Base-by-base conservation (phyloP, 2,329 filamentous ascomycete species). In the Trichophyton benhamiae region DNA sequence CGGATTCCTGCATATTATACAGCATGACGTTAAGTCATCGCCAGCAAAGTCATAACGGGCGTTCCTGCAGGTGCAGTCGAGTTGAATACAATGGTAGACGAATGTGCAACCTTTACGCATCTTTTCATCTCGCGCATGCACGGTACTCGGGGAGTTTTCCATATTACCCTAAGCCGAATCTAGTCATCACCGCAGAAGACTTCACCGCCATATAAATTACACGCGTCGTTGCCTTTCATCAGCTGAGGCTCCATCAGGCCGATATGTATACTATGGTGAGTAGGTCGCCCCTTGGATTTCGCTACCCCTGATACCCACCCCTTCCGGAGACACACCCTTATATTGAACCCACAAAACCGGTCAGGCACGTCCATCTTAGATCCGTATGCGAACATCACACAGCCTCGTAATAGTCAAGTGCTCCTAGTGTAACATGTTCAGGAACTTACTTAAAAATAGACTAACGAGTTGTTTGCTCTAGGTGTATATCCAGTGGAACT, bases 401-500 rank as follows among this genome's bases (percentile, higher is more conserved):
- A 55, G 27, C 49, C 49, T 55, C 13, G 49, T 33, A 25, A n/a
- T 55, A 17, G 11, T 13, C 33, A 9, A 38, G 27, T 13, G 27
- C 33, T 27, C 33, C 27, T 55, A 17, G 57, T 58, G 57, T 44
- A 58, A 58, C 57, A 7, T 20, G 57, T 58, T 58, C 57, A 42
- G 17, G 13, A 30, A 42, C 13, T 17, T 25, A 8, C 22, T 30
- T 58, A 42, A n/a, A 30, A 36, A 27, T 44, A 25, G 22, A 25
- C 53, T 58, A 36, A 11, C 6, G 22, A 25, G n/a, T 33, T 58
- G 57, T 58, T 58, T 58, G 57, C 57, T 58, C 22, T 27, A 58
- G 20, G 36, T 27, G 38, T n/a, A 15, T n/a, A 27, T 22, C 17
- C 17, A n/a, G 49, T 55, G 49, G 15, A 36, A 55, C 49, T 55